A percentile compares a stretch with the other conserved stretches of the same genome.
phyloP scores from a whole-genome alignment of 2,329 filamentous ascomycete species.

The Talaromyces marneffei region DNA sequence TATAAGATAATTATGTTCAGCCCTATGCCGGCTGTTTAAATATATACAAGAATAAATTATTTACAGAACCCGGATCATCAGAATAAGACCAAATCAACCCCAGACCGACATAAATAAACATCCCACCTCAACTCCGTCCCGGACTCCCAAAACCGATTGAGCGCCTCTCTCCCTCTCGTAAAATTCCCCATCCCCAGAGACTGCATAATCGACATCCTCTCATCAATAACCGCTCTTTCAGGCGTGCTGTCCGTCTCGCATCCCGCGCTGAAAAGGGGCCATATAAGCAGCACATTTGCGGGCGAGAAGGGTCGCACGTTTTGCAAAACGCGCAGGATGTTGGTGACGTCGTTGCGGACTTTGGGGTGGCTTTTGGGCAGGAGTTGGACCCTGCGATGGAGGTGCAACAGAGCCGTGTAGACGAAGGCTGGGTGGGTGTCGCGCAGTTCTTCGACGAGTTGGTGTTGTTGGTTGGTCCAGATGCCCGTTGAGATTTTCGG shows the following conservation, averaged over 20 bases:
- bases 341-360: slow-evolving; percentile 19
- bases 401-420: slow-evolving; percentile 24
- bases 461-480: slow-evolving; percentile 3
- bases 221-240: slow-evolving; percentile 19
- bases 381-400: slow-evolving; percentile 23
- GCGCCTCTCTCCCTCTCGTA: slow-evolving; percentile 20
- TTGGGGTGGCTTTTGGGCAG: slow-evolving; percentile 18
- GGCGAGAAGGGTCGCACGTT: slow-evolving; percentile 20
- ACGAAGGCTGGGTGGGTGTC: slow-evolving; percentile 25
- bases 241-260: slow-evolving; percentile 22
- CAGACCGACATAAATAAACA: slow-evolving; percentile 18
- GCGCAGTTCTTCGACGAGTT: slow-evolving; percentile 19
- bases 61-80: slow-evolving; percentile 8
- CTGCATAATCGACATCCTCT: slow-evolving; percentile 26
- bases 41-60: too few relatives aligned
- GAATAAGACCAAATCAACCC: slow-evolving; percentile 24
- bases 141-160: slow-evolving; percentile 22
- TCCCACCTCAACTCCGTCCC: slow-evolving; percentile 19
- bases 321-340: slow-evolving; percentile 19
- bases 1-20: too few relatives aligned
- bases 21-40: too few relatives aligned
- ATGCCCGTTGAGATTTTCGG: slow-evolving; percentile 8
- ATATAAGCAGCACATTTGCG: slow-evolving; percentile 26
- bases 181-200: slow-evolving; percentile 26
- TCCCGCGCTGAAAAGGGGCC: slow-evolving; percentile 29